phyloP scores from a whole-genome alignment of 176 grass and related monocot species.

The Phyllostachys edulis region DNA sequence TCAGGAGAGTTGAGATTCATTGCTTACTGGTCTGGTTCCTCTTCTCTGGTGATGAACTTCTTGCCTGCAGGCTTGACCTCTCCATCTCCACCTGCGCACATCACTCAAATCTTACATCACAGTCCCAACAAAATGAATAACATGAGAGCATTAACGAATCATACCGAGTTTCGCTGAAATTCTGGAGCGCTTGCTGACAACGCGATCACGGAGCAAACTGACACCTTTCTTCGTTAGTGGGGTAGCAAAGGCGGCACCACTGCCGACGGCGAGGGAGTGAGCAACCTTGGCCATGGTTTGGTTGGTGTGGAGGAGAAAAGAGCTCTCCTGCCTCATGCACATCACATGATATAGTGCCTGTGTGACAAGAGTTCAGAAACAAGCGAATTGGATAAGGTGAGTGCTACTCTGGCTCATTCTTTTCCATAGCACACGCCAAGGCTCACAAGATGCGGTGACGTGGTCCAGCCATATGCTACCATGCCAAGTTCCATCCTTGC shows the following conservation, averaged over 20 bases:
- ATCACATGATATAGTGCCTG: background rate
- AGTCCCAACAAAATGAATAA: background rate
- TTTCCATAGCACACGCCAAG: slow-evolving; percentile 26
- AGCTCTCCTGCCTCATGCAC: slow-evolving; percentile 17
- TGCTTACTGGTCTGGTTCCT: slow-evolving; percentile 88
- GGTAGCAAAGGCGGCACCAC: slow-evolving; percentile 21
- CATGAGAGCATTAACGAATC: background rate
- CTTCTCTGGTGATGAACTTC: slow-evolving; percentile 91
- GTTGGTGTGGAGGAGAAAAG: slow-evolving; percentile 23
- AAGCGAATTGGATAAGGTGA: slow-evolving; percentile 41
- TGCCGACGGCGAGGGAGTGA: slow-evolving; percentile 22
- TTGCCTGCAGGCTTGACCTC: slow-evolving; percentile 64
- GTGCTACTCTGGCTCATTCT: slow-evolving; percentile 29
- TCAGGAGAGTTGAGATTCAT: background rate
- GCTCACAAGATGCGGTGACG: slow-evolving; percentile 11
- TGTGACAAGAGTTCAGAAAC: background rate
- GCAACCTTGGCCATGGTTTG: slow-evolving; percentile 43
- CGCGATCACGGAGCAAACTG: background rate
- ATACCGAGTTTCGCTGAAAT: slow-evolving; percentile 25
- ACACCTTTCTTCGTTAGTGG: background rate
- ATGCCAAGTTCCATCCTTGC: slow-evolving; percentile 2
- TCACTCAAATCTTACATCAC: background rate
- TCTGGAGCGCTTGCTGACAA: slow-evolving; percentile 35
- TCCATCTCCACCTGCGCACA: slow-evolving; percentile 55
- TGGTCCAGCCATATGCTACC: slow-evolving; percentile 19